phyloP scores from a whole-genome alignment of 1,139 yeast species.

The Komagataea norvegica region DNA sequence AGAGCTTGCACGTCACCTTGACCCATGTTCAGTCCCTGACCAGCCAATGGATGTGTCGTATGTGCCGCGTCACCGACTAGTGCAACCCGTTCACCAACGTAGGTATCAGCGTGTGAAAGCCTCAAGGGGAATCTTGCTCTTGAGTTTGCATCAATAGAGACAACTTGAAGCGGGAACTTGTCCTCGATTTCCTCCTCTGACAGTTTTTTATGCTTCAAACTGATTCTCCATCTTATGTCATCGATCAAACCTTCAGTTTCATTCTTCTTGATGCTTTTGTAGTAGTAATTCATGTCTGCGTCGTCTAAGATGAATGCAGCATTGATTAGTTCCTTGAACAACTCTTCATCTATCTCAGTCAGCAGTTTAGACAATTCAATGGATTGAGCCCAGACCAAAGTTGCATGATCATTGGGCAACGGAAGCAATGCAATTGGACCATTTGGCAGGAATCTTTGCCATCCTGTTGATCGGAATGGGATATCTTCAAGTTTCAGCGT shows the following conservation, averaged over 20 bases:
- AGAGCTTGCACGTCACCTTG: slow-evolving; percentile 83
- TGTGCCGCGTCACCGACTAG: slow-evolving; percentile 98
- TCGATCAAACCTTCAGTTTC: slow-evolving; percentile 48
- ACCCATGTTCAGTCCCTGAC: slow-evolving; percentile 99
- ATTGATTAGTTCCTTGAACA: slow-evolving; percentile 69
- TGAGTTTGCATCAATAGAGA: slow-evolving; percentile 52
- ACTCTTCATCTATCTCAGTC: slow-evolving; percentile 50
- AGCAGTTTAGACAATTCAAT: slow-evolving; percentile 68
- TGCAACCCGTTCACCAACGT: slow-evolving; percentile 79
- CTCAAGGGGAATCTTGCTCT: slow-evolving; percentile 88
- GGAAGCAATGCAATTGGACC: slow-evolving; percentile 95
- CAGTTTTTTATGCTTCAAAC: slow-evolving; percentile 37
- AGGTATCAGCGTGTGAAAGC: slow-evolving; percentile 86
- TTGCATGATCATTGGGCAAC: slow-evolving; percentile 77
- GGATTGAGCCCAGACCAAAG: slow-evolving; percentile 90
- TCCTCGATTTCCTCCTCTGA: slow-evolving; percentile 47
- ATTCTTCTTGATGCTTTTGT: slow-evolving; percentile 49
- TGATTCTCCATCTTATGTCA: slow-evolving; percentile 72
- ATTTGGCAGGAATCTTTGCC: slow-evolving; percentile 87
- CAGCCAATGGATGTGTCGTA: slow-evolving; percentile 95
- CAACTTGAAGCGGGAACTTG: slow-evolving; percentile 62
- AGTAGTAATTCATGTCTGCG: slow-evolving; percentile 73
- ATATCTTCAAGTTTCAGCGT: slow-evolving; percentile 71
- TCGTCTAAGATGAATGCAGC: slow-evolving; percentile 80
- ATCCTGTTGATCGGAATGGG: slow-evolving; percentile 69